Evolutionary conservation across 164 flowering plant genomes (phyloP).

Genomic region (Cinnamomum micranthum): DNA sequence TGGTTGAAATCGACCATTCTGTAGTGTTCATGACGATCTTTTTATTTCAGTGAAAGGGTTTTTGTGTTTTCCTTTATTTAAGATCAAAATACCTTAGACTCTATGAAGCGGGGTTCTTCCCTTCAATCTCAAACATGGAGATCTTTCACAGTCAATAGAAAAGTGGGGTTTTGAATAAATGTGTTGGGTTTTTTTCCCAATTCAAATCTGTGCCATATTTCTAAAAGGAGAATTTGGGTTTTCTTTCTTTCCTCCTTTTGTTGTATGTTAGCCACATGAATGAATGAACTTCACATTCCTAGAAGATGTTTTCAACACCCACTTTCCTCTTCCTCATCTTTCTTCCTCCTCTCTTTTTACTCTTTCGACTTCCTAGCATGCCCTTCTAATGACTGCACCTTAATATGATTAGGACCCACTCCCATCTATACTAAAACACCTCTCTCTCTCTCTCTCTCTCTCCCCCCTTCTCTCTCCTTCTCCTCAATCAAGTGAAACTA

Average conservation of each 20-base stretch:
- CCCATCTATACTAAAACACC: not conserved
- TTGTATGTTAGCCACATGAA: too few species aligned
- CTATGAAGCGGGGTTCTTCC: not conserved
- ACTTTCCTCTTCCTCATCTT: slow-evolving; percentile 28
- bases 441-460: not conserved
- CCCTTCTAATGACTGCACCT: slow-evolving; percentile 19
- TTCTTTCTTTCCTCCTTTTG: not conserved
- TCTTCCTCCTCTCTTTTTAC: slow-evolving; percentile 16
- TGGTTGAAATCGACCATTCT: too few species aligned
- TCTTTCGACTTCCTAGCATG: slow-evolving; percentile 14
- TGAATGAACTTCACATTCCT: too few species aligned
- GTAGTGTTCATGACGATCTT: too few species aligned
- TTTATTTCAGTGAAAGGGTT: not conserved
- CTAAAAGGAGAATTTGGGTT: not conserved
- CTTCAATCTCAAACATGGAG: not conserved
- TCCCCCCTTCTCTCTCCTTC: too few species aligned
- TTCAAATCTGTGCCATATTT: not conserved
- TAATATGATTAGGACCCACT: slow-evolving; percentile 17
- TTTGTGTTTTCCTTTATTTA: too few species aligned
- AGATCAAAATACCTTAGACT: not conserved
- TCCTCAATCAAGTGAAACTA: too few species aligned
- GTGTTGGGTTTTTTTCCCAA: not conserved
- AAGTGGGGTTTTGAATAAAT: not conserved
- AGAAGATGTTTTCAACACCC: slow-evolving; percentile 31
- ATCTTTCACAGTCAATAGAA: not conserved